A percentile compares a stretch with the other conserved stretches of the same genome.
Conservation (phyloP, 192 early-diverging fungal species). For the Coemansia sp. region DNA sequence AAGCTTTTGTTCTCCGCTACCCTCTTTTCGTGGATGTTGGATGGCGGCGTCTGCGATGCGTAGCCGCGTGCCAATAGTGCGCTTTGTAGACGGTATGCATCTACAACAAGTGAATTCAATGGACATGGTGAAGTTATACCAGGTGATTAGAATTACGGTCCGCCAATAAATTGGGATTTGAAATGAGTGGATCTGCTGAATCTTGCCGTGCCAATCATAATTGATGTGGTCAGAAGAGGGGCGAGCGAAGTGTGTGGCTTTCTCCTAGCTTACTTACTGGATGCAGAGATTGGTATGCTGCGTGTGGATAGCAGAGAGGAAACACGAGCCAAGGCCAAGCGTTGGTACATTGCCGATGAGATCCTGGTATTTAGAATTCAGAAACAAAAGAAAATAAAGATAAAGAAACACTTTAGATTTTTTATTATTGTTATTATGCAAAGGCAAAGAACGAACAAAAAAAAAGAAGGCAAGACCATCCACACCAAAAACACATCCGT, state of each 20-base stretch:
- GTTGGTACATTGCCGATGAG: constrained; percentile 34
- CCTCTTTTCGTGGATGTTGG: constrained; percentile 43
- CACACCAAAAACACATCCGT: too few relatives aligned
- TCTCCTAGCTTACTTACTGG: constrained; percentile 7
- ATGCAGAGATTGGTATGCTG: constrained; percentile 6
- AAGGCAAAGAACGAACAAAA: too few relatives aligned
- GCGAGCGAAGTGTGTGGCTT: too few relatives aligned
- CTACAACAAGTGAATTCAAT: background rate
- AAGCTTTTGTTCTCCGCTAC: constrained; percentile 34
- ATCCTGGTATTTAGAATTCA: background rate
- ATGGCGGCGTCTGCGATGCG: constrained; percentile 32
- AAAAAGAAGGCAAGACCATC: too few relatives aligned
- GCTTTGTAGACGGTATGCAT: constrained; percentile 3
- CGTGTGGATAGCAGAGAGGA: constrained; percentile 29
- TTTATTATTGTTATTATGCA: too few relatives aligned
- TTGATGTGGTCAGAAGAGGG: too few relatives aligned
- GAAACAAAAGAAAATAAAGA: constrained; percentile 8
- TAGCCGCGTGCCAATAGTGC: constrained; percentile 9
- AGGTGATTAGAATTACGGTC: too few relatives aligned
- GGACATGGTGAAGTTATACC: background rate
- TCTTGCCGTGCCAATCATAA: background rate
- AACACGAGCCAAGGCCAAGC: constrained; percentile 34
- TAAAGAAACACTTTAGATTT: background rate
- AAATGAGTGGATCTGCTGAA: background rate
- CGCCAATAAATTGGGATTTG: too few relatives aligned